These are phyloP conservation scores for Zymoseptoria pseudotritici DNA, from an alignment of 2,329 filamentous ascomycete species.

Conservation along the genomic window DNA sequence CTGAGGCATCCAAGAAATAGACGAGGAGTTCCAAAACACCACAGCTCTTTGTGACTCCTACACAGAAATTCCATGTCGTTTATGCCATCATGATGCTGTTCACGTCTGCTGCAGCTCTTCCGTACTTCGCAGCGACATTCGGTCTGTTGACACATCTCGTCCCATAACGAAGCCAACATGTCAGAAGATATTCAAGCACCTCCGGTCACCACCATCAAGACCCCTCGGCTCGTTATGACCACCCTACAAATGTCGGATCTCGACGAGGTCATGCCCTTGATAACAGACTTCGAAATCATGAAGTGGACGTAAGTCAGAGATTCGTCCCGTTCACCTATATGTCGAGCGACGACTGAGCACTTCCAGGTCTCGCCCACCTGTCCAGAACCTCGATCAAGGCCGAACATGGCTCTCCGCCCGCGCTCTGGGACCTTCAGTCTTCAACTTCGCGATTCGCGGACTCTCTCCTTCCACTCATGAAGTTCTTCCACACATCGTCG, in stretches of 20 bases:
- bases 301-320: conserved; percentile 51
- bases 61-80: too few relatives aligned
- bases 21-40: too few relatives aligned
- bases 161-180: not conserved
- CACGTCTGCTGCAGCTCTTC: too few relatives aligned
- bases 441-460: conserved; percentile 48
- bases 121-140: too few relatives aligned
- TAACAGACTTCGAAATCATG: conserved; percentile 57
- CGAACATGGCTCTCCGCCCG: conserved; percentile 33
- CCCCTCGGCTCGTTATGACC: conserved; percentile 13
- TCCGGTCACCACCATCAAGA: conserved; percentile 9
- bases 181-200: conserved; percentile 2
- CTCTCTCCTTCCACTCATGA: conserved; percentile 50
- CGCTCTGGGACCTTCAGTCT: conserved; percentile 35
- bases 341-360: too few relatives aligned
- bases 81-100: too few relatives aligned
- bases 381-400: conserved; percentile 15
- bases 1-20: too few relatives aligned
- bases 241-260: conserved; percentile 16
- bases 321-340: too few relatives aligned
- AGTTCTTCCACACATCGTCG: conserved; percentile 49
- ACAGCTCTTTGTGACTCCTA: too few relatives aligned
- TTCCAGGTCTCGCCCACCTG: conserved; percentile 11
- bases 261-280: conserved; percentile 38
- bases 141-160: not conserved